These are phyloP conservation scores for Cladosporium velox DNA, from an alignment of 2,329 filamentous ascomycete genomes.

Conservation along the genomic window DNA sequence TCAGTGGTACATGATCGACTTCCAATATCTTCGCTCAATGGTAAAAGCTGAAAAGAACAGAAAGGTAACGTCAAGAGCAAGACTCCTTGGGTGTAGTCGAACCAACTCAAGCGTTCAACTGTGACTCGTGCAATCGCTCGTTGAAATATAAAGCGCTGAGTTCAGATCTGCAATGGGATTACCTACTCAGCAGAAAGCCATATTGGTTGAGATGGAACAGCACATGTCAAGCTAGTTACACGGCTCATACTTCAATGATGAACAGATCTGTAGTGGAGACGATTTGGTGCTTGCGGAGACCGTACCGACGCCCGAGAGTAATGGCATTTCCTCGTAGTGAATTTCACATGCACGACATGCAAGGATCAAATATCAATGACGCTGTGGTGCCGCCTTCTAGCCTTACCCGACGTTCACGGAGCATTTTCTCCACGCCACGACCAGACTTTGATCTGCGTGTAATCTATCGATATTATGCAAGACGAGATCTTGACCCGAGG, in stretches of 20 bases:
- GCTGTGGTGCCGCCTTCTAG: neutral
- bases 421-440: neutral
- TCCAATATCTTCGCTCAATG: no score
- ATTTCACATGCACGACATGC: neutral
- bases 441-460: neutral
- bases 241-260: neutral
- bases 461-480: neutral
- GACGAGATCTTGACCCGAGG: neutral
- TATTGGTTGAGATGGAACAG: neutral
- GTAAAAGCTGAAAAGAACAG: no score
- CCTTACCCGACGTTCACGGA: neutral
- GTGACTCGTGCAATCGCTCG: neutral
- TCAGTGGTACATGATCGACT: neutral
- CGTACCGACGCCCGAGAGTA: neutral
- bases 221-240: neutral
- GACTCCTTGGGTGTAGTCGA: no score
- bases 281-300: neutral
- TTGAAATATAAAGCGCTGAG: neutral
- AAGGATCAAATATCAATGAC: neutral
- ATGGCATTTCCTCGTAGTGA: neutral
- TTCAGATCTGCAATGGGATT: neutral
- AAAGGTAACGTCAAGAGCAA: no score
- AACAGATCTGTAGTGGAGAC: constrained; percentile 4
- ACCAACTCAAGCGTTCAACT: neutral
- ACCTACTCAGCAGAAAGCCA: neutral